phyloP scores from a whole-genome alignment of 768 basidiomycete genomes.

The Neoboletus subvelutipes region DNA sequence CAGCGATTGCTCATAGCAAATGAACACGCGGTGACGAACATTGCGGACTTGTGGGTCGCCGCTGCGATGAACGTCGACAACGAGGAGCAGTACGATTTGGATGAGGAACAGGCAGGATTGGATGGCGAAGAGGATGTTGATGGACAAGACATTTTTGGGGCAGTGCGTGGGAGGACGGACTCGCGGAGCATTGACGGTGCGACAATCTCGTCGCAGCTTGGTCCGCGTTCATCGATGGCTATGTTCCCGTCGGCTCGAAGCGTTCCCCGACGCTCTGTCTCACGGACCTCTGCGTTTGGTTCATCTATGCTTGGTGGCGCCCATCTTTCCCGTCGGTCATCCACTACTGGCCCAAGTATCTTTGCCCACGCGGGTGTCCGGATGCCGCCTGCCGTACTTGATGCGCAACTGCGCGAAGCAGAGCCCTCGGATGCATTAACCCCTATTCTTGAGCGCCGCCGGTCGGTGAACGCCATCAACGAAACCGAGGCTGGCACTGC shows the following conservation, averaged over 20 bases:
- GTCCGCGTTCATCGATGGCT: conserved; percentile 25
- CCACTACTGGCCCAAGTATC: conserved; percentile 65
- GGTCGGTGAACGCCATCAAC: conserved; percentile 25
- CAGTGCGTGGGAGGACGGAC: conserved; percentile 18
- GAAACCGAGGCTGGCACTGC: conserved; percentile 29
- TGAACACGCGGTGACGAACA: conserved; percentile 90
- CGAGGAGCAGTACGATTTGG: conserved; percentile 69
- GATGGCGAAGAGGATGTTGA: conserved; percentile 49
- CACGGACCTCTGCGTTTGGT: conserved; percentile 31
- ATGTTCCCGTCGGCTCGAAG: conserved; percentile 28
- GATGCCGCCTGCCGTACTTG: conserved; percentile 71
- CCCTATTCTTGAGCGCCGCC: conserved; percentile 51
- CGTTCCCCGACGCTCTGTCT: conserved; percentile 35
- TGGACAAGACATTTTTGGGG: conserved; percentile 30
- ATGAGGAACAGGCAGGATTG: conserved; percentile 27
- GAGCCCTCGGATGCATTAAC: conserved; percentile 40
- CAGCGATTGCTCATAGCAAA: conserved; percentile 89
- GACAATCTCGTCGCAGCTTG: conserved; percentile 23
- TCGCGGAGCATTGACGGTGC: conserved; percentile 15
- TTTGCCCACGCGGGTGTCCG: conserved; percentile 83
- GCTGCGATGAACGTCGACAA: conserved; percentile 95
- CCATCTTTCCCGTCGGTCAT: conserved; percentile 47
- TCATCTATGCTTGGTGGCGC: conserved; percentile 34
- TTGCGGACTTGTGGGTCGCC: conserved; percentile 97
- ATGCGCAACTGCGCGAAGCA: conserved; percentile 61